Evolutionary conservation across 345 rosid genomes (phyloP), one percentile per base, ranked within the genome.

Genomic region (Syzygium jambos): DNA sequence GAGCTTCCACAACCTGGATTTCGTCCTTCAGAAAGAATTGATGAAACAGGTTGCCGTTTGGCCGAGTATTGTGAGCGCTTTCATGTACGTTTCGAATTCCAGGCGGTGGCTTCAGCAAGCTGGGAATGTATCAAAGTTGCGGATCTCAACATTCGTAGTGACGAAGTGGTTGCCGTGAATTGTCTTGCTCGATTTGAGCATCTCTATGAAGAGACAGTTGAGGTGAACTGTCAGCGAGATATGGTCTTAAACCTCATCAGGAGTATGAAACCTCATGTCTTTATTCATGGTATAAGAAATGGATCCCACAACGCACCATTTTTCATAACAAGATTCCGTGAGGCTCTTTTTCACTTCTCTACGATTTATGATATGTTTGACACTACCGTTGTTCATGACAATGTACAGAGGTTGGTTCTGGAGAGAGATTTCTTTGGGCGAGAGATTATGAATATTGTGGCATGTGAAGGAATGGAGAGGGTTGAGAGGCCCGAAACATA

Each of bases 221-320:
- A 92, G 38, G 94, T 87, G 59, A 87, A 92, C 87, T 92, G 98
- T 80, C 98, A 98, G 2, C 93, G 96, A 87, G 89, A 95, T 91
- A 89, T 91, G 11, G 89, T 95, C 59, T 87, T 98, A 17, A 87
- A 89, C 29, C 91, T 97, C 38, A 93, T 97, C 63, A 89, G 95
- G 92, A 92, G 91, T 86, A 93, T 95, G 85, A 96, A 94, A 21
- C 99, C 98, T 0, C 83, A 93, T 85, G 89, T 97, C 61, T 95
- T 95, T 88, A 90, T 96, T 46, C 93, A 93, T 85, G 15, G 89
- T 22, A 83, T 91, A 27, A 7, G 85, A 0, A 97, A 93, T 80
- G 99, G 99, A 46, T 90, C 97, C 52, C 95, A 93, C 91, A 95
- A 93, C 78, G 89, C 96, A 9, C 99, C 99, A 3, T 95, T 96